A percentile compares a stretch with the other conserved stretches of the same genome.
phyloP scores from a whole-genome alignment of 225 moss, liverwort and hornwort species.

The Polytrichum formosum region DNA sequence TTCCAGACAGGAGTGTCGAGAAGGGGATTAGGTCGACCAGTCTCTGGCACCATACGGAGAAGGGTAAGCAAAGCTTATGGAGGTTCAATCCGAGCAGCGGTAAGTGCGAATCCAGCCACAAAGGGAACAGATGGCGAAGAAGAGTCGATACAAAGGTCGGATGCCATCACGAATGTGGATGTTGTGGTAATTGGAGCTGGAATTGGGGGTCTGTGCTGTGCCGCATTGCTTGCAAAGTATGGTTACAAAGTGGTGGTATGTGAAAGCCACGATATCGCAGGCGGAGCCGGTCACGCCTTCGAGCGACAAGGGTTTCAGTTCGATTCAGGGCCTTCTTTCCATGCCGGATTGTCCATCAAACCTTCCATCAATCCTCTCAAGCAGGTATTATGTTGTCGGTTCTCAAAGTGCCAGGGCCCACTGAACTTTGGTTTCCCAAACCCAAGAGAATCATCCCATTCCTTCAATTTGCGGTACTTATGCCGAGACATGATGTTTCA shows the following conservation, averaged over 20 bases:
- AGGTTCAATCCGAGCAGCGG: no score
- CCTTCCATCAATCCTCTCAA: conserved; percentile 89
- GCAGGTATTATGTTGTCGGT: conserved; percentile 37
- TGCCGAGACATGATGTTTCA: conserved; percentile 27
- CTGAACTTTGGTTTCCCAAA: no score
- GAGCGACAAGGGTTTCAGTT: conserved; percentile 66
- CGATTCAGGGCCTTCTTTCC: conserved; percentile 82
- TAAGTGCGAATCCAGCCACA: no score
- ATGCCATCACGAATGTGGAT: conserved; percentile 29
- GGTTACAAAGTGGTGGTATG: conserved; percentile 68
- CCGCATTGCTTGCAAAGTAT: conserved; percentile 66
- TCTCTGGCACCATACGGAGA: no score
- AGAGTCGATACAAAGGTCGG: background rate
- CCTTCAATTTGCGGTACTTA: no score
- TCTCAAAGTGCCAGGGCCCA: no score
- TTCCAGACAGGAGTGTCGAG: no score
- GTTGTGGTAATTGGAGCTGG: conserved; percentile 84
- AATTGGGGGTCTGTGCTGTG: conserved; percentile 81
- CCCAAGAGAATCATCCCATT: no score
- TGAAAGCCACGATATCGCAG: conserved; percentile 77
- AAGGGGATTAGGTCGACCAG: no score
- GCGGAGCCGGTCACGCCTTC: conserved; percentile 77
- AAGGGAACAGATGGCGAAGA: no score
- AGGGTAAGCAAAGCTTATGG: no score
- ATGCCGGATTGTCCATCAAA: conserved; percentile 68